Evolutionary conservation across 1,139 yeast species (phyloP), one percentile per base, ranked within the genome.

Genomic region (Meyerozyma guilliermondii): DNA sequence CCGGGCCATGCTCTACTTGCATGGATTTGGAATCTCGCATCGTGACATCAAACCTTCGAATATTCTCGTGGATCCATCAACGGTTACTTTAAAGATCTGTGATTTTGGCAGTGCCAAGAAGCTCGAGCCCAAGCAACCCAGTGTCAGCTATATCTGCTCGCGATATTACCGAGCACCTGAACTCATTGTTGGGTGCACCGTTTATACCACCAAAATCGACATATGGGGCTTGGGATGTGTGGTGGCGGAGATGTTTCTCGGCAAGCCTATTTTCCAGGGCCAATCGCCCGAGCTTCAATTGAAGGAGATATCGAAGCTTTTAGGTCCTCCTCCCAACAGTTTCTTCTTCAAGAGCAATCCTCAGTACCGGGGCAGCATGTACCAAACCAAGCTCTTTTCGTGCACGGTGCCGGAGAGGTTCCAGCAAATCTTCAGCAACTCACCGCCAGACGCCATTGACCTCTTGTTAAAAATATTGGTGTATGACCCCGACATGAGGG

Each of bases 141-240:
- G 86, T 2, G 91, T 85, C 40, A 78, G 87, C 49, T 84, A 86
- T 54, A 84, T 86, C 44, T 85, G 92, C 61, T 83, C 89, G 20
- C 73, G 94, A 55, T 85, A 83, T 59, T 85, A 85, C 61, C 74
- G 94, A 58, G 92, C 94, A 3, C 95, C 95, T 1, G 95, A 85
- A 61, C 67, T 85, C 49, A 83, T 85, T 54, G 80, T 85, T 46
- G 95, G 92, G 1, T 83, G 88, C 54, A 77, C 85, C 35, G 70
- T 79, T 41, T 86, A 86, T 57, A 76, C 89, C 2, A 83, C 92
- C 7, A 85, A 83, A 55, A 84, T 86, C 46, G 95, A 86, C 59
- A 80, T 84, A 46, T 86, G 95, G 95, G 92, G 92, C 1, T 68
- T 84, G 43, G 95, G 95, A 1, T 86, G 95, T 70, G 92, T 85